Evolutionary conservation across 192 early-diverging fungal genomes (phyloP).

Genomic region (Mortierella claussenii): DNA sequence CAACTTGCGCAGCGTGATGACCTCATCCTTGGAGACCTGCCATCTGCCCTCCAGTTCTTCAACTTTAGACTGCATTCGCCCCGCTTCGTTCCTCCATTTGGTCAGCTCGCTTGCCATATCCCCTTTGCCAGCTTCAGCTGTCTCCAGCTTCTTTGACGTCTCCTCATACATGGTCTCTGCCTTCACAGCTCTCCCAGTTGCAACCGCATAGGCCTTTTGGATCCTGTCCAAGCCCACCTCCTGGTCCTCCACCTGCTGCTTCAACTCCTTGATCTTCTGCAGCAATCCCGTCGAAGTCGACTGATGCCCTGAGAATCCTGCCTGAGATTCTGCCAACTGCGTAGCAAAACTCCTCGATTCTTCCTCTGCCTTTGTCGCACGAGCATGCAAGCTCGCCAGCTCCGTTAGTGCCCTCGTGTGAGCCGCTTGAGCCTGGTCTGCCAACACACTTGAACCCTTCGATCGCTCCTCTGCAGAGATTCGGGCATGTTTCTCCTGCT

Average conservation of each 20-base stretch:
- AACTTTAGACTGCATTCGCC: conserved; percentile 47
- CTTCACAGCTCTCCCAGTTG: conserved; percentile 50
- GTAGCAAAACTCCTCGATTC: conserved; percentile 54
- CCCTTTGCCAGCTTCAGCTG: conserved; percentile 26
- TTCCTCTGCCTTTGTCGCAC: conserved; percentile 56
- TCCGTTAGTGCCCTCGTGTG: conserved; percentile 60
- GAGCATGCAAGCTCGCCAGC: conserved; percentile 54
- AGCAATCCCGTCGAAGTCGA: conserved; percentile 28
- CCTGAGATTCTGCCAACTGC: conserved; percentile 48
- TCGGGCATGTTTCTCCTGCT: conserved; percentile 56
- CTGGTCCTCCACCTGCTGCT: conserved; percentile 55
- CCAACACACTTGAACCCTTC: conserved; percentile 52
- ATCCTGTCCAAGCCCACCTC: conserved; percentile 49
- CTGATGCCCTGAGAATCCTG: conserved; percentile 53
- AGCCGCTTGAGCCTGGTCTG: conserved; percentile 63
- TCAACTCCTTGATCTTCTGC: conserved; percentile 31
- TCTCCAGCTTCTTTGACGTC: conserved; percentile 51
- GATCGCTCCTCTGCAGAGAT: conserved; percentile 60
- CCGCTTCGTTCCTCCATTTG: conserved; percentile 37
- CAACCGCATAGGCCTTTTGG: conserved; percentile 45
- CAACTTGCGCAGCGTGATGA: conserved; percentile 50
- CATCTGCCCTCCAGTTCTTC: conserved; percentile 54
- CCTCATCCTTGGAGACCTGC: conserved; percentile 56
- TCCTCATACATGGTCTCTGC: conserved; percentile 51
- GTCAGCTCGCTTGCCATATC: conserved; percentile 52